A percentile compares a stretch with the other conserved stretches of the same genome.
phyloP scores from a whole-genome alignment of 2,329 filamentous ascomycete genomes.

The Alternaria angustiovoidea region DNA sequence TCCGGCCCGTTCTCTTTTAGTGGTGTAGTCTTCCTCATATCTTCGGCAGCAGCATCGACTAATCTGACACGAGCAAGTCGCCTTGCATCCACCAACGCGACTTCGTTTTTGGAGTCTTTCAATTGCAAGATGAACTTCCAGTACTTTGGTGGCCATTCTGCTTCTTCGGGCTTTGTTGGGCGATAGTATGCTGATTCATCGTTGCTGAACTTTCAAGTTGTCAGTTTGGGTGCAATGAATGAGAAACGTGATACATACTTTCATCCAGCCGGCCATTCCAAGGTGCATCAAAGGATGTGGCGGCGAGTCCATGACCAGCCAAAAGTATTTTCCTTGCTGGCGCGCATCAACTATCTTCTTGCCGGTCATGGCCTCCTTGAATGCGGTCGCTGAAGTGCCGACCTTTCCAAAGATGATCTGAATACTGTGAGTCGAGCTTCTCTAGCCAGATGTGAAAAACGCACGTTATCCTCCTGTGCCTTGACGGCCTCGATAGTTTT shows the following conservation, averaged over 20 bases:
- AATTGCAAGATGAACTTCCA: slow-evolving; percentile 85
- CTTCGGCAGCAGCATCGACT: slow-evolving; percentile 77
- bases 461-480: slow-evolving; percentile 73
- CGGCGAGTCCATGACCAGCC: slow-evolving; percentile 77
- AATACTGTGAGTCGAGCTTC: not conserved
- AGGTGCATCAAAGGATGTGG: slow-evolving; percentile 92
- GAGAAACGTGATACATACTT: not conserved
- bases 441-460: not conserved
- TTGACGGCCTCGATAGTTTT: slow-evolving; percentile 76
- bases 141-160: slow-evolving; percentile 86
- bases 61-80: slow-evolving; percentile 81
- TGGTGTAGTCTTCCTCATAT: slow-evolving; percentile 79
- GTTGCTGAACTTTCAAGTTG: slow-evolving; percentile 72
- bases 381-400: slow-evolving; percentile 77
- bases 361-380: slow-evolving; percentile 76
- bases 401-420: slow-evolving; percentile 87
- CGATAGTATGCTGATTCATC: slow-evolving; percentile 84
- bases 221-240: not conserved
- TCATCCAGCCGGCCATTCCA: slow-evolving; percentile 75
- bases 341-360: slow-evolving; percentile 76
- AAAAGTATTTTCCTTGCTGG: slow-evolving; percentile 97
- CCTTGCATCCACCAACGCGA: slow-evolving; percentile 84
- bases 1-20: slow-evolving; percentile 93
- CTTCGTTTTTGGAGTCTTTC: slow-evolving; percentile 66
- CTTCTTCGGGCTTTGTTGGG: slow-evolving; percentile 63